Evolutionary conservation across 495 filamentous ascomycete genomes (phyloP), one percentile per base, ranked within the genome.

Genomic region (Friedmanniomyces simplex): DNA sequence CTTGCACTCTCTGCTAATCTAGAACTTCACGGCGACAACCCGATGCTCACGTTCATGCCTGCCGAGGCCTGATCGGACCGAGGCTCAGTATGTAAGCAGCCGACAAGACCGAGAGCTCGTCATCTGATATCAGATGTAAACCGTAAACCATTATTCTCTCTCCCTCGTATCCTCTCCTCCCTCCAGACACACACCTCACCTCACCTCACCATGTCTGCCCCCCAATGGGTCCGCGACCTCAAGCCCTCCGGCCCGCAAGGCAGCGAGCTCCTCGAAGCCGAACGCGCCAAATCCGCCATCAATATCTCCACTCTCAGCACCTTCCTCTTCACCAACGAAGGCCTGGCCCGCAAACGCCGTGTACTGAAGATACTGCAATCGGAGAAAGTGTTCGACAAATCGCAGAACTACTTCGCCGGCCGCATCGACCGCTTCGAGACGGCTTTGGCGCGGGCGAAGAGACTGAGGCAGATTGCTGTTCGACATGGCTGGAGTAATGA

Each of bases 331-430:
- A 81, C 79, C 7, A 77, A 76, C 63, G 74, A 83, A 50, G 67
- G 72, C 2, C 66, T 85, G 14, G 69, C 79, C 24, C 72, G 77
- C 26, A 79, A 82, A 63, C 61, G 76, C 6, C 66, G 69, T 10
- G 70, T 87, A 10, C 66, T 87, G 13, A 61, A 73, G 14, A 68
- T 85, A 10, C 73, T 87, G 5, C 68, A 80, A 63, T 58, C 72
- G 0, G 81, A 87, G 50, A 76, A 79, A 61, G 77, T 84, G 46
- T 87, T 87, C 59, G 80, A 86, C 66, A 87, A 86, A 66, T 80
- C 78, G 4, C 79, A 82, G 59, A 87, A 85, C 60, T 82, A 85
- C 68, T 80, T 80, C 51, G 69, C 77, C 54, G 82, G 83, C 49
- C 74, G 83, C 37, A 76, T 80, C n/a, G 82, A 83, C 56, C 75